Conservation (phyloP, 192 early-diverging fungal species). For the Haplosporangium gracile region DNA sequence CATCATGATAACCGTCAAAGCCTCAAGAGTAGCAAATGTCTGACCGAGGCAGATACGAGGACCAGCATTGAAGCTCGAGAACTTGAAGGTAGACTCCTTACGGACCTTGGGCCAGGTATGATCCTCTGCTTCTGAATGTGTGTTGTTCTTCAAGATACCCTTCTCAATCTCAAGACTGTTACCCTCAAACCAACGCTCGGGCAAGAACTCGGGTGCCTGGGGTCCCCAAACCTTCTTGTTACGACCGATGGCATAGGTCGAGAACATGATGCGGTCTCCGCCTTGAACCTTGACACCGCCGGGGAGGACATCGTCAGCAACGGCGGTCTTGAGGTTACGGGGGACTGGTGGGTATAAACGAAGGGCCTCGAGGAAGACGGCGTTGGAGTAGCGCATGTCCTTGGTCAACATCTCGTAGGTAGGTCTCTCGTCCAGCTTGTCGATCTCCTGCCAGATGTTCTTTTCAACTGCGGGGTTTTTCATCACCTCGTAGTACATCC, state of each 20-base stretch:
- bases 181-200: slow-evolving; percentile 73
- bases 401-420: slow-evolving; percentile 48
- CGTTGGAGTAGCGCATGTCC: slow-evolving; percentile 66
- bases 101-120: slow-evolving; percentile 39
- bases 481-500: slow-evolving; percentile 65
- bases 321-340: slow-evolving; percentile 63
- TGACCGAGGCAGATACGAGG: slow-evolving; percentile 62
- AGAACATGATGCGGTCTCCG: slow-evolving; percentile 66
- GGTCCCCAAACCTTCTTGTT: slow-evolving; percentile 69
- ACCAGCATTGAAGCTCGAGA: slow-evolving; percentile 70
- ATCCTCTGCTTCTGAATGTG: slow-evolving; percentile 4
- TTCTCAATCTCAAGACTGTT: slow-evolving; percentile 40
- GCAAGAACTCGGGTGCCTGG: slow-evolving; percentile 73
- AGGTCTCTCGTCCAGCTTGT: slow-evolving; percentile 5
- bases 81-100: slow-evolving; percentile 59
- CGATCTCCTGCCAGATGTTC: slow-evolving; percentile 54
- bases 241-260: slow-evolving; percentile 66
- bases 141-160: slow-evolving; percentile 17
- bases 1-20: slow-evolving; percentile 30
- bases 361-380: slow-evolving; percentile 71
- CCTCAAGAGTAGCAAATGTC: slow-evolving; percentile 54
- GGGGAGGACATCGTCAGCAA: slow-evolving; percentile 71
- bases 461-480: slow-evolving; percentile 52
- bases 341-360: slow-evolving; percentile 80
- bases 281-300: slow-evolving; percentile 66